Percentiles rank a stretch among this genome's conserved stretches.
Evolutionary conservation across 2,329 filamentous ascomycete species (phyloP).

Genomic region (Paraphoma chrysanthemicola): DNA sequence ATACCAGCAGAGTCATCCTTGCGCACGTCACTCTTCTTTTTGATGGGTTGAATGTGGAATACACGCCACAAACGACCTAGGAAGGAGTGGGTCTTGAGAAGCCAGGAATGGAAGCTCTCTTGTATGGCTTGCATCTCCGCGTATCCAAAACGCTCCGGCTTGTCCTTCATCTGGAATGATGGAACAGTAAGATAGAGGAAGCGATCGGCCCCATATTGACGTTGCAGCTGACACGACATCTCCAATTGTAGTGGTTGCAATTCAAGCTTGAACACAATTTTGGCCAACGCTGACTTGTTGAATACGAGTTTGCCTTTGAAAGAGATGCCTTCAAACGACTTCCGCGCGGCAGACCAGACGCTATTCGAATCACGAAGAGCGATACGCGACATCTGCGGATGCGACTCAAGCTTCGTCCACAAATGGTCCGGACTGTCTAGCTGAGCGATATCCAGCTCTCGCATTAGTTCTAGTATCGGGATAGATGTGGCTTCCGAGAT

Average conservation of each 20-base stretch:
- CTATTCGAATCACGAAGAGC: constrained; percentile 18
- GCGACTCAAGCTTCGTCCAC: constrained; percentile 21
- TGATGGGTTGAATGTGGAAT: constrained; percentile 48
- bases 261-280: constrained; percentile 32
- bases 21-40: constrained; percentile 20
- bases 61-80: constrained; percentile 52
- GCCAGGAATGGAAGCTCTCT: constrained; percentile 44
- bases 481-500: constrained; percentile 26
- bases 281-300: constrained; percentile 13
- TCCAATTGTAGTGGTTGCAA: constrained; percentile 37
- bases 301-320: constrained; percentile 42
- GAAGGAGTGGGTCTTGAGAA: constrained; percentile 44
- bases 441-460: constrained; percentile 8
- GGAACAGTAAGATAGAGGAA: constrained; percentile 52
- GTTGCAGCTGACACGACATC: constrained; percentile 45
- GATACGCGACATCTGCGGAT: not conserved
- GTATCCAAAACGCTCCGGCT: constrained; percentile 13
- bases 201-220: constrained; percentile 48
- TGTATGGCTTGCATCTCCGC: constrained; percentile 22
- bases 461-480: constrained; percentile 20
- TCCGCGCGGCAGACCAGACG: constrained; percentile 35
- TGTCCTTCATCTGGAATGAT: constrained; percentile 20
- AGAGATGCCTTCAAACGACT: constrained; percentile 34
- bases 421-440: constrained; percentile 22
- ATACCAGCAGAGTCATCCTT: constrained; percentile 20